phyloP scores from a whole-genome alignment of 345 rosid species.

The Eucalyptus globulus region DNA sequence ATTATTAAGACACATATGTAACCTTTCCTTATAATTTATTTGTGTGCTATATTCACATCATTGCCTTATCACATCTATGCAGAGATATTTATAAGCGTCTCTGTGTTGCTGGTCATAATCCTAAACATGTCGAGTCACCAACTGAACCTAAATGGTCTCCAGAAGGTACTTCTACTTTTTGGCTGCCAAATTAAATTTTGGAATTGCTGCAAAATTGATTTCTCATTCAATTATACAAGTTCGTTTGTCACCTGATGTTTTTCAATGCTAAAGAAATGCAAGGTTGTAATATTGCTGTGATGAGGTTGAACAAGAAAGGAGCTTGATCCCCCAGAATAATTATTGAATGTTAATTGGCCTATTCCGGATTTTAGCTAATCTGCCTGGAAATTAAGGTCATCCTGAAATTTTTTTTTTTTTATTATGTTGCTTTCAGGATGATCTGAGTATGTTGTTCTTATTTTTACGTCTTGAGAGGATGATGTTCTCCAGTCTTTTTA shows the following conservation, averaged over 20 bases:
- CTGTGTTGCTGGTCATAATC: conserved; percentile 74
- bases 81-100: conserved; percentile 48
- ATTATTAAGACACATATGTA: background rate
- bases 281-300: background rate
- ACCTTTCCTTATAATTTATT: background rate
- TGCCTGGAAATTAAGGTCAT: background rate
- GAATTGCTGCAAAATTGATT: background rate
- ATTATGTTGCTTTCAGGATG: background rate
- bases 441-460: background rate
- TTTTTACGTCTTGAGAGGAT: background rate
- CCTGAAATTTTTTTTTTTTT: no score
- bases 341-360: background rate
- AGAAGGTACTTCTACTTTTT: conserved; percentile 26
- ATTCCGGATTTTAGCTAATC: background rate
- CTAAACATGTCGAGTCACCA: conserved; percentile 67
- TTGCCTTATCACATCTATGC: background rate
- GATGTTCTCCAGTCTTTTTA: background rate
- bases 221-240: background rate
- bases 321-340: background rate
- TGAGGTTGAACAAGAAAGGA: background rate
- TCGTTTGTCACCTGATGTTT: background rate
- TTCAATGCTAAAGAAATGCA: background rate
- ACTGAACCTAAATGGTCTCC: conserved; percentile 95
- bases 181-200: background rate
- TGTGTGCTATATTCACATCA: background rate